Conservation (phyloP, 129 eudicot species). For the Arctium minus region DNA sequence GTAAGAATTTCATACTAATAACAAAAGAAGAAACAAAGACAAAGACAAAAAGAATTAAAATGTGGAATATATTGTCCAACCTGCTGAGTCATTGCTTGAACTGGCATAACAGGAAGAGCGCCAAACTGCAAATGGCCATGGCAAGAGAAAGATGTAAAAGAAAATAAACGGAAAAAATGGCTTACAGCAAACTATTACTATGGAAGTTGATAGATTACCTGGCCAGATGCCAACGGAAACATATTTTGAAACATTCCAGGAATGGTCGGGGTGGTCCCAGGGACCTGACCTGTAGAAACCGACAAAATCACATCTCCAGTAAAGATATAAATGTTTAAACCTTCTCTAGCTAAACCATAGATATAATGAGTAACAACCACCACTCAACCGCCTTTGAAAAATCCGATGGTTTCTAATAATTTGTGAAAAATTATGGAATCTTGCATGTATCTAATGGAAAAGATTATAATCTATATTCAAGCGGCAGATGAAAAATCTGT, state of each 20-base stretch:
- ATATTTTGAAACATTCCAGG: constrained; percentile 84
- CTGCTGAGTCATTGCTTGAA: constrained; percentile 99
- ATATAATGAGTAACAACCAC: constrained; percentile 16
- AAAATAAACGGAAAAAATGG: not conserved
- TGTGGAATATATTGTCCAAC: constrained; percentile 29
- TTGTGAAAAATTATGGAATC: constrained; percentile 10
- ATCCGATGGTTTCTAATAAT: not conserved
- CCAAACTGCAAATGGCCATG: constrained; percentile 52
- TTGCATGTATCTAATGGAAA: constrained; percentile 8
- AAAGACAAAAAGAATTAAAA: not conserved
- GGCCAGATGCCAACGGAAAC: constrained; percentile 68
- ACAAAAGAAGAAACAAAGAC: not conserved
- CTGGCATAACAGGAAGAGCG: constrained; percentile 91
- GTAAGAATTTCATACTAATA: not conserved
- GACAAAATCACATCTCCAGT: constrained; percentile 28
- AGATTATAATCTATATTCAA: constrained; percentile 22
- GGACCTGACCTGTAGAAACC: constrained; percentile 67
- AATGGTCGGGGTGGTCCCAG: constrained; percentile 62
- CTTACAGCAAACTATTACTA: constrained; percentile 2
- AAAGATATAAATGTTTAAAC: not conserved
- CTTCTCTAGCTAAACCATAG: constrained; percentile 4
- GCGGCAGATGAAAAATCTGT: constrained; percentile 39
- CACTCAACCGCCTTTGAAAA: constrained; percentile 23
- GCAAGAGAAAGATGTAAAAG: not conserved
- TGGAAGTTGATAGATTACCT: constrained; percentile 41